These are phyloP conservation scores for Panaeolus papilionaceus DNA, from an alignment of 768 basidiomycete genomes.

Conservation along the genomic window DNA sequence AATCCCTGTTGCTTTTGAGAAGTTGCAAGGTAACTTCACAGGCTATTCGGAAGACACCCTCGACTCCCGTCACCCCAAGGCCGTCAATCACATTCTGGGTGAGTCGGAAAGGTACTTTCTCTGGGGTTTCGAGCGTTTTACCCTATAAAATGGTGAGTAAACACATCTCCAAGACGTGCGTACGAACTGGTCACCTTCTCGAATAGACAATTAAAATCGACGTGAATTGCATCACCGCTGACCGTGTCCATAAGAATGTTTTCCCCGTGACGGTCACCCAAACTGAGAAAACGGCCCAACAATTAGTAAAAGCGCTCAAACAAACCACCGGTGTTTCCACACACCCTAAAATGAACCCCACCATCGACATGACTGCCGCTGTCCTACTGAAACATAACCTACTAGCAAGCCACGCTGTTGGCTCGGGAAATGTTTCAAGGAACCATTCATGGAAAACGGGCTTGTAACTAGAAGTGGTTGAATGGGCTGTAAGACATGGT, in stretches of 20 bases:
- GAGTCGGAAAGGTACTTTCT: conserved; percentile 92
- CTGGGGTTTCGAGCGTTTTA: conserved; percentile 84
- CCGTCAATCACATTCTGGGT: conserved; percentile 95
- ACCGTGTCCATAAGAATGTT: conserved; percentile 92
- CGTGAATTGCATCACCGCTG: conserved; percentile 92
- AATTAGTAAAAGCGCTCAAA: background rate
- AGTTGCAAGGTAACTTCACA: conserved; percentile 91
- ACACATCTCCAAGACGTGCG: background rate
- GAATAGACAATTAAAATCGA: conserved; percentile 98
- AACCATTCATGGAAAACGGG: conserved; percentile 99
- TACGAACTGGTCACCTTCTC: conserved; percentile 70
- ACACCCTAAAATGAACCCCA: conserved; percentile 95
- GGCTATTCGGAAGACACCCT: conserved; percentile 89
- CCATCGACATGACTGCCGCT: conserved; percentile 98
- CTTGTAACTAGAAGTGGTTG: conserved; percentile 56
- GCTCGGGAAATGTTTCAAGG: conserved; percentile 95
- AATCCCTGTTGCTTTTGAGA: conserved; percentile 89
- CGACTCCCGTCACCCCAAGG: conserved; percentile 90
- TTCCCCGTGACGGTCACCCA: conserved; percentile 97
- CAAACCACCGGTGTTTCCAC: conserved; percentile 26
- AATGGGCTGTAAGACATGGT: background rate
- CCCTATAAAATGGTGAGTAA: conserved; percentile 54
- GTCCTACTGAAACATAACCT: conserved; percentile 89
- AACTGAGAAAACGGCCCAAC: conserved; percentile 46
- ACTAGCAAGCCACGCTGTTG: conserved; percentile 91